Evolutionary conservation across 139 green algal species (phyloP), one percentile per base, ranked within the genome.

Genomic region (Chlorella sp.): DNA sequence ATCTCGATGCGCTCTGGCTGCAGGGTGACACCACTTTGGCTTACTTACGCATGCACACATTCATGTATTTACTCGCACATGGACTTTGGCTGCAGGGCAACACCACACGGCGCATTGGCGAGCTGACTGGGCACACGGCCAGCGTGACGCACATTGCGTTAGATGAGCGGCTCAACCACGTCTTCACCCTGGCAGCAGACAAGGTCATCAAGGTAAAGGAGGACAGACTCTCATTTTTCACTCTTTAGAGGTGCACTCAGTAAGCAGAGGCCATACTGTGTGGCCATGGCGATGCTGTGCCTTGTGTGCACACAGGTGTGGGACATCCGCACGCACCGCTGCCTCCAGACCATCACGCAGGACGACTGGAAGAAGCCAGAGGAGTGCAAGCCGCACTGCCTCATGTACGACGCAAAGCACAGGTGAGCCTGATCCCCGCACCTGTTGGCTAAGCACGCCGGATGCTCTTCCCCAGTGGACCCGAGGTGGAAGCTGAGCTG

Each of bases 271-370:
- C 10, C 42, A 10, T 55, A 17, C 17, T 17, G 10, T 55, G 10
- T 55, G 42, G 42, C 42, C n/a, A n/a, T n/a, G n/a, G n/a, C n/a
- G n/a, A n/a, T 63, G 55, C 20, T 63, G 55, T 29, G 27, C 27
- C 22, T 64, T 10, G 3, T 42, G 23, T 36, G 32, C 33, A 24
- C 66, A 5, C 75, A 88, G 74, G 71, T 91, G 24, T 95, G 90
- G 90, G 90, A 95, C 81, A 74, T 95, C 35, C 83, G 90, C 30
- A 95, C 88, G 74, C 85, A 93, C 72, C 82, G 82, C 33, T 95
- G 90, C 72, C 71, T 93, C 29, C 90, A 95, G 76, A 92, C 90
- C 29, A 81, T 95, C 51, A 77, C 74, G 0, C 75, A 80, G 77
- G 81, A 86, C 71, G 87, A 93, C 62, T 94, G 89, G 89, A 73